Evolutionary conservation across 441 rosid species (phyloP).

Genomic region (Pelargonium citronellum): DNA sequence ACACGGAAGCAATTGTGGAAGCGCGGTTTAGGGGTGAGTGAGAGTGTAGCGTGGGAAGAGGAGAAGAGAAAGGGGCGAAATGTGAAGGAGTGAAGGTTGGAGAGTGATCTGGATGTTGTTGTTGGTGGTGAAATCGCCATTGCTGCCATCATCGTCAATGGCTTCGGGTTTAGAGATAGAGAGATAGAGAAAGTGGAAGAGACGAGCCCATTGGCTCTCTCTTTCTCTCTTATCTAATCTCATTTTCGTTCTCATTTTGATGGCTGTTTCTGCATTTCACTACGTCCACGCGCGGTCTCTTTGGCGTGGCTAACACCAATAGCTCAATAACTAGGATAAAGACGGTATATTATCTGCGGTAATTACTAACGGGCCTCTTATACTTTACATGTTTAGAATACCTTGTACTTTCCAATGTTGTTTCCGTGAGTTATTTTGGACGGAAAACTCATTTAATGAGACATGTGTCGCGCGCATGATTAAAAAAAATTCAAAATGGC

Average conservation of each 20-base stretch:
- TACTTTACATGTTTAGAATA: too few species aligned
- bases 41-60: slow-evolving; percentile 23
- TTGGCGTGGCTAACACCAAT: background rate
- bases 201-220: background rate
- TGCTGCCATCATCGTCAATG: background rate
- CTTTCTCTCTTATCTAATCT: background rate
- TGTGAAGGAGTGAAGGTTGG: slow-evolving; percentile 26
- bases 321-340: too few species aligned
- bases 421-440: too few species aligned
- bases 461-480: too few species aligned
- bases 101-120: slow-evolving; percentile 13
- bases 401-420: too few species aligned
- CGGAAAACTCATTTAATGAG: too few species aligned
- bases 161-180: background rate
- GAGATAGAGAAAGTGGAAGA: background rate
- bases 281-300: background rate
- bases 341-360: too few species aligned
- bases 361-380: too few species aligned
- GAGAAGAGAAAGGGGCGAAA: slow-evolving; percentile 26
- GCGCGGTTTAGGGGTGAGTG: slow-evolving; percentile 18
- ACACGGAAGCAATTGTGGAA: slow-evolving; percentile 22
- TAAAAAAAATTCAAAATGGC: too few species aligned
- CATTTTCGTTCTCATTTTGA: background rate
- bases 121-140: slow-evolving; percentile 38
- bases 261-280: background rate